phyloP scores from a whole-genome alignment of 192 early-diverging fungal species.

The Umbelopsis vinacea region DNA sequence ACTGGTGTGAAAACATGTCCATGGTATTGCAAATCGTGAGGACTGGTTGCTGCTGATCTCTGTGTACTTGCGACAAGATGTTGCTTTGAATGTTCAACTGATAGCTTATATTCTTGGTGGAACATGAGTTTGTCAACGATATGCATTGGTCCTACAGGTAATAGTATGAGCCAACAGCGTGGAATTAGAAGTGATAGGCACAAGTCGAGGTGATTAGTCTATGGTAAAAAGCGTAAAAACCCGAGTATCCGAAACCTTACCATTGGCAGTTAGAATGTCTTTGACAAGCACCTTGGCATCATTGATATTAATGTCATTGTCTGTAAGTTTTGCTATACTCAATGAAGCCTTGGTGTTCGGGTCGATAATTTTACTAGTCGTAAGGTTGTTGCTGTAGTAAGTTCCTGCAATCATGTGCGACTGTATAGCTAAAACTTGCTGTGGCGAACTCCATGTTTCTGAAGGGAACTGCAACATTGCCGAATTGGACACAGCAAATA shows the following conservation, averaged over 20 bases:
- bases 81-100: neutral
- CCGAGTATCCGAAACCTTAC: neutral
- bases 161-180: too few species aligned
- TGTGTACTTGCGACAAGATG: neutral
- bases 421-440: constrained; percentile 1
- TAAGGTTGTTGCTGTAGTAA: neutral
- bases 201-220: too few species aligned
- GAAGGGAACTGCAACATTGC: neutral
- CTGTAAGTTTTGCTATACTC: neutral
- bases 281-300: neutral
- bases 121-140: neutral
- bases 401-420: neutral
- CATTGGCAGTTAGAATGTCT: neutral
- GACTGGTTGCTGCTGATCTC: neutral
- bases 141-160: neutral
- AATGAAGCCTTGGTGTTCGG: neutral
- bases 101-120: neutral
- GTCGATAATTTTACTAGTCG: neutral
- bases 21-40: neutral
- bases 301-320: neutral
- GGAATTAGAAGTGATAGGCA: too few species aligned
- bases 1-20: neutral
- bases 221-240: neutral
- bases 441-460: neutral
- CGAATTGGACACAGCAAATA: neutral